Evolutionary conservation across 805 yeast genomes (phyloP).

Genomic region (Kodamaea neixiangensis): DNA sequence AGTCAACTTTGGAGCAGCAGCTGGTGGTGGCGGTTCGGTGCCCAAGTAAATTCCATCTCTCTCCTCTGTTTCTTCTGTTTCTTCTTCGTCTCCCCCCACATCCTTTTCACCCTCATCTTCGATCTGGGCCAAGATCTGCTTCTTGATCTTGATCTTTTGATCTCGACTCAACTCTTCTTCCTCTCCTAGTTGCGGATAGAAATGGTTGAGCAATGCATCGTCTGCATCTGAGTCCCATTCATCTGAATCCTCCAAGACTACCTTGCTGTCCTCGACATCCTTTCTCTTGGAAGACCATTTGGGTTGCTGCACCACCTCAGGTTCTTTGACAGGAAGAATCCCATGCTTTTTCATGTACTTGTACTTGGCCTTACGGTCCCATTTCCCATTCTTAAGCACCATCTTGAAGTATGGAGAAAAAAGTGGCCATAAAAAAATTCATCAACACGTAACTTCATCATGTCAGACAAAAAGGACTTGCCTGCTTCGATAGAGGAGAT

Average conservation of each 20-base stretch:
- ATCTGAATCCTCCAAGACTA: conserved; percentile 28
- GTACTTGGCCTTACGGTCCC: conserved; percentile 46
- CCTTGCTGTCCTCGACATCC: conserved; percentile 12
- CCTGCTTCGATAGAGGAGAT: conserved; percentile 58
- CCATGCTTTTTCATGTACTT: conserved; percentile 44
- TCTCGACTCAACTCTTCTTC: conserved; percentile 30
- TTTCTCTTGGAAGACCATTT: conserved; percentile 39
- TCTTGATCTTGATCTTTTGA: conserved; percentile 37
- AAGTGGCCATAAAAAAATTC: not conserved
- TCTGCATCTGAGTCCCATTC: conserved; percentile 44
- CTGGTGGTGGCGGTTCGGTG: conserved; percentile 13
- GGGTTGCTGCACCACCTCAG: conserved; percentile 14
- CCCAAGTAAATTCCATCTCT: conserved; percentile 44
- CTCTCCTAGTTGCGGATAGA: conserved; percentile 42
- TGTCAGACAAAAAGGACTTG: conserved; percentile 11
- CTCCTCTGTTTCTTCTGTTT: conserved; percentile 12
- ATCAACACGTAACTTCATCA: not conserved
- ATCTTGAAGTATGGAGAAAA: conserved; percentile 16
- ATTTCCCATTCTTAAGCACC: conserved; percentile 46
- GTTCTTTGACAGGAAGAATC: conserved; percentile 17
- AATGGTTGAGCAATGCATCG: conserved; percentile 40
- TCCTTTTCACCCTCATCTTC: conserved; percentile 17
- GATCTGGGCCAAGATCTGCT: conserved; percentile 33
- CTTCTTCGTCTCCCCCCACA: conserved; percentile 10
- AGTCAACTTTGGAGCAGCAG: not conserved